Percentiles rank a stretch among this genome's conserved stretches.
Evolutionary conservation across 139 green algal species (phyloP).

Genomic region (Picochlorum costavermella): DNA sequence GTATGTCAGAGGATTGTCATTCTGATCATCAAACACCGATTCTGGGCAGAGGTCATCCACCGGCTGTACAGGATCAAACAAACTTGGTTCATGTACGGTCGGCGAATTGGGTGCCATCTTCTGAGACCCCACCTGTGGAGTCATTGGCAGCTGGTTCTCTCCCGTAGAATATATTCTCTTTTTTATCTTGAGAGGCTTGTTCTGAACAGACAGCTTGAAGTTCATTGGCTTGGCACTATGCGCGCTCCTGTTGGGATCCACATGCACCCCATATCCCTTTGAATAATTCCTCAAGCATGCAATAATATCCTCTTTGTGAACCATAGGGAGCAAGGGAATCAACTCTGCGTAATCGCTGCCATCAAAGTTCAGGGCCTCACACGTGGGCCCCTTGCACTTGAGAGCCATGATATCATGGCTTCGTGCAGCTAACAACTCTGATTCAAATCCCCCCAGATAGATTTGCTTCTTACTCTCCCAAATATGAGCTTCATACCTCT

Average conservation of each 20-base stretch:
- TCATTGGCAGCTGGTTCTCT: too few species aligned
- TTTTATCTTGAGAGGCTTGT: too few species aligned
- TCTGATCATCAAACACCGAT: background rate
- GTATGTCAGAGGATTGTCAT: constrained; percentile 9
- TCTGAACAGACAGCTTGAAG: too few species aligned
- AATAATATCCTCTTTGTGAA: constrained; percentile 23
- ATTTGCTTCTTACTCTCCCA: constrained; percentile 35
- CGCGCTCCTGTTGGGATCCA: background rate
- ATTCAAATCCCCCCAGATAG: constrained; percentile 25
- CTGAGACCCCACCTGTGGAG: too few species aligned
- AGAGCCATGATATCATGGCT: constrained; percentile 36
- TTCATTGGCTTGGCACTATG: too few species aligned
- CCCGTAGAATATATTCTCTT: too few species aligned
- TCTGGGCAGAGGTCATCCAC: too few species aligned
- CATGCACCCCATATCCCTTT: background rate
- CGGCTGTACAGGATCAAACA: too few species aligned
- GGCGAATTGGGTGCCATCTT: too few species aligned
- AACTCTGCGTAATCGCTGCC: constrained; percentile 9
- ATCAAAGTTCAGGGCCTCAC: constrained; percentile 25
- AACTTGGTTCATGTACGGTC: too few species aligned
- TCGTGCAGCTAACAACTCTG: constrained; percentile 23
- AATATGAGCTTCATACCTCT: constrained; percentile 30
- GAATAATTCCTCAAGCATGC: constrained; percentile 22
- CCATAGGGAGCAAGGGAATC: constrained; percentile 7
- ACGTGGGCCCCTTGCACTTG: constrained; percentile 15